Evolutionary conservation across 2,329 filamentous ascomycete genomes (phyloP), one percentile per base, ranked within the genome.

Genomic region (Leptographium flavum): DNA sequence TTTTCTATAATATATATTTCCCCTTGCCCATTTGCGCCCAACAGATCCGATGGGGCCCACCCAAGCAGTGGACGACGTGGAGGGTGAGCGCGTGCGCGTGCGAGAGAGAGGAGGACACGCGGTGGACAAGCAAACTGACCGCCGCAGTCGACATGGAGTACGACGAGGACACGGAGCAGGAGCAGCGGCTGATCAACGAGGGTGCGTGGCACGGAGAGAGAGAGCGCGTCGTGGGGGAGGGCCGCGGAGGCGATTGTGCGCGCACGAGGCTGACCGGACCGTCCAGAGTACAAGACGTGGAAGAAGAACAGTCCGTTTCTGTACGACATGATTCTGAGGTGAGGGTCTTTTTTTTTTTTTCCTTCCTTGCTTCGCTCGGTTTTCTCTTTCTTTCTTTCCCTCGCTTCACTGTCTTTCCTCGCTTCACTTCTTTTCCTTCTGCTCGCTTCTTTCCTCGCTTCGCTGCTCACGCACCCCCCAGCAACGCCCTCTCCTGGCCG

Each of bases 221-320:
- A 32, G 30, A 32, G 30, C 11, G 8, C 43, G 11, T n/a, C n/a
- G n/a, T n/a, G 37, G 5, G 11, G 5, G 3, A 47, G 15, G 39
- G 39, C 2, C 19, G 11, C 31, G 25, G 23, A 17, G 6, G 7
- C 19, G 8, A 21, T 17, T 14, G 8, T 15, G 17, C 3, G 33
- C 9, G 17, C 13, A 9, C 27, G 15, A 19, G 21, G 39, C 45
- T 46, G 28, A 46, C 13, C 3, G 11, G 14, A n/a, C n/a, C 1
- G 28, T 8, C 5, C 30, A 87, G 92, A 98, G 63, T 98, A 98
- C 76, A 98, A 98, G 64, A 95, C 90, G 53, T 98, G 92, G 92
- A 98, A 98, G 74, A 98, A 98, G 72, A 98, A 98, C 66, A 87
- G 85, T 53, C 88, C 92, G 4, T 96, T 96, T 60, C 82, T 98